phyloP scores from a whole-genome alignment of 257 asterid genomes.

The Echium plantagineum region DNA sequence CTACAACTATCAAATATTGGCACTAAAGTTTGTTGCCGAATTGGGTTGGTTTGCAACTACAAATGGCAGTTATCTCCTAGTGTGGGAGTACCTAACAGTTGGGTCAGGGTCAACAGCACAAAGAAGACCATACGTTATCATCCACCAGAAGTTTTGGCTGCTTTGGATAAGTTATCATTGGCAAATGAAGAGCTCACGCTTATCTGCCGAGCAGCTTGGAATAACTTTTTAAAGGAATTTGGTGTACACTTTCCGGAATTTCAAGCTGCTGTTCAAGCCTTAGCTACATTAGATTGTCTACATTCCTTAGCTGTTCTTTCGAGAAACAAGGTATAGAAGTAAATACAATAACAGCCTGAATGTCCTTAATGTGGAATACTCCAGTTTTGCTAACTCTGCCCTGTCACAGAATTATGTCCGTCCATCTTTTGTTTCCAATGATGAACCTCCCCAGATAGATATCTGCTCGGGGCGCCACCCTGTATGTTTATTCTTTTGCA shows the following conservation, averaged over 20 bases:
- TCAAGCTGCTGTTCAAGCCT: slow-evolving; percentile 78
- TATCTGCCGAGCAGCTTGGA: slow-evolving; percentile 78
- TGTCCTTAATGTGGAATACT: slow-evolving; percentile 10
- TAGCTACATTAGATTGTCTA: slow-evolving; percentile 82
- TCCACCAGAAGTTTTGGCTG: slow-evolving; percentile 60
- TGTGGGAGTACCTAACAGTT: slow-evolving; percentile 56
- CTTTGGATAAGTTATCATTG: slow-evolving; percentile 56
- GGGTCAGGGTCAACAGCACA: slow-evolving; percentile 91
- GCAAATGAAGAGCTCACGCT: slow-evolving; percentile 76
- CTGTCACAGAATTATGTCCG: slow-evolving; percentile 61
- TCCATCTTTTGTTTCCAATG: slow-evolving; percentile 55
- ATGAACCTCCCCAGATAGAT: slow-evolving; percentile 72
- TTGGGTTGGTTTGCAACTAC: background rate
- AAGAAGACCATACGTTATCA: slow-evolving; percentile 76
- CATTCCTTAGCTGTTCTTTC: slow-evolving; percentile 71
- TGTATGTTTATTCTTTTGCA: slow-evolving; percentile 29
- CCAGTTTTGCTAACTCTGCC: background rate
- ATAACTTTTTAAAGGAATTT: slow-evolving; percentile 45
- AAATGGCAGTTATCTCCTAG: slow-evolving; percentile 59
- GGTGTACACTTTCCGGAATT: slow-evolving; percentile 58
- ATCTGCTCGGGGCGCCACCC: slow-evolving; percentile 84
- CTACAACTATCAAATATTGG: too few species aligned
- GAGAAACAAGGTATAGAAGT: slow-evolving; percentile 51
- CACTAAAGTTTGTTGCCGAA: too few species aligned
- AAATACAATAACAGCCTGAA: background rate